Percentiles rank a stretch among this genome's conserved stretches.
Conservation (phyloP, 257 asterid genomes). For the Craterostigma plantagineum region DNA sequence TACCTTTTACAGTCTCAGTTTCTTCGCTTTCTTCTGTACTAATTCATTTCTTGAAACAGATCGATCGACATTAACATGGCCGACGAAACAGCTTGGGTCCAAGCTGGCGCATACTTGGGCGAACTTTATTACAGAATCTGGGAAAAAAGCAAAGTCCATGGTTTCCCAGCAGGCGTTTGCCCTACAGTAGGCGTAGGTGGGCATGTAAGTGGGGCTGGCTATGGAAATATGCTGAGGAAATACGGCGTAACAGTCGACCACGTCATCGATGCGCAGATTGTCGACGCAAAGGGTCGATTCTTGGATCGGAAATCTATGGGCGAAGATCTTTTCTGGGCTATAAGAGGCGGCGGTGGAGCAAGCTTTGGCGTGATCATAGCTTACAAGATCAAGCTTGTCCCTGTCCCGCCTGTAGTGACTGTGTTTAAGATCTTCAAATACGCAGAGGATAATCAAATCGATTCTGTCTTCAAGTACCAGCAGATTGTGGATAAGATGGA, state of each 20-base stretch:
- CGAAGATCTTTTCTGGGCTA: slow-evolving; percentile 28
- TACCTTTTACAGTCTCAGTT: too few species aligned
- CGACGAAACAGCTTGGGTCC: slow-evolving; percentile 18
- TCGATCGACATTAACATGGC: slow-evolving; percentile 6
- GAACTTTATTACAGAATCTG: slow-evolving; percentile 17
- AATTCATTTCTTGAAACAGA: neutral
- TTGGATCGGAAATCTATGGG: slow-evolving; percentile 21
- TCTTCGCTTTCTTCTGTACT: too few species aligned
- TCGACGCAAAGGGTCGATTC: slow-evolving; percentile 15
- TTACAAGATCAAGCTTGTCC: slow-evolving; percentile 13
- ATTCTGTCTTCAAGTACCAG: slow-evolving; percentile 10
- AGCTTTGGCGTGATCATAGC: slow-evolving; percentile 22
- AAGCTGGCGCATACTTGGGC: slow-evolving; percentile 18
- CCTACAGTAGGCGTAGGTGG: slow-evolving; percentile 18
- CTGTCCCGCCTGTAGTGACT: slow-evolving; percentile 13
- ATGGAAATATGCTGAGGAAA: slow-evolving; percentile 16
- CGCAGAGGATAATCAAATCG: slow-evolving; percentile 9
- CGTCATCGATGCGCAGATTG: slow-evolving; percentile 17
- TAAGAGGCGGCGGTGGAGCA: slow-evolving; percentile 25
- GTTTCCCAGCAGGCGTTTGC: slow-evolving; percentile 20
- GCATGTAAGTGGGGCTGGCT: slow-evolving; percentile 20
- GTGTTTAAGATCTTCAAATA: slow-evolving; percentile 8
- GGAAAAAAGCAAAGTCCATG: slow-evolving; percentile 16
- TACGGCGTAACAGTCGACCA: slow-evolving; percentile 16
- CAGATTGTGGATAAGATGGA: slow-evolving; percentile 10